Evolutionary conservation across 2,329 filamentous ascomycete species (phyloP).

Genomic region (Cladorrhinum sp.): DNA sequence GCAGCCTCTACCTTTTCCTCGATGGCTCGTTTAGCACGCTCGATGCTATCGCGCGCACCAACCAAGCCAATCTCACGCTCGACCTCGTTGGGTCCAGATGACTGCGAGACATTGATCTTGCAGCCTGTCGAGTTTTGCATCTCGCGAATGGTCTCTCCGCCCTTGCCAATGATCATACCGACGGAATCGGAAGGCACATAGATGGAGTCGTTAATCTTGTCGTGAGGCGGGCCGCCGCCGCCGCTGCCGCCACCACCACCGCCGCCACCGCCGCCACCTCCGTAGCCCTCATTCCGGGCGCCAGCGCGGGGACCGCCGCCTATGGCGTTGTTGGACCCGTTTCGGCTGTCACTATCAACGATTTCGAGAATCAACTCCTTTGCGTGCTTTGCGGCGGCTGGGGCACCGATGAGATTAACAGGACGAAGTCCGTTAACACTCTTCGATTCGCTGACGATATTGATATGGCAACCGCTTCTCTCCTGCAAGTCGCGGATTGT

Average conservation of each 20-base stretch:
- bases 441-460: constrained; percentile 91
- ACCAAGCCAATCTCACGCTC: constrained; percentile 86
- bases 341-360: constrained; percentile 82
- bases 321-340: constrained; percentile 31
- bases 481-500: constrained; percentile 92
- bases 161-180: constrained; percentile 95
- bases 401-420: constrained; percentile 83
- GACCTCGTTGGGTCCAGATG: constrained; percentile 71
- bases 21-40: constrained; percentile 77
- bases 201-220: constrained; percentile 79
- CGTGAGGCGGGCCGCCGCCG: constrained; percentile 34
- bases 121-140: constrained; percentile 86
- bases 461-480: constrained; percentile 89
- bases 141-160: constrained; percentile 89
- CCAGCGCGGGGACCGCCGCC: constrained; percentile 28
- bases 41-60: constrained; percentile 73
- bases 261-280: constrained; percentile 39
- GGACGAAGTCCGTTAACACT: constrained; percentile 86
- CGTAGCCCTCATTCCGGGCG: constrained; percentile 29
- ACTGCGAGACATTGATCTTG: constrained; percentile 91
- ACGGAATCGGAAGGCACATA: constrained; percentile 87
- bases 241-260: constrained; percentile 39
- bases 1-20: constrained; percentile 91
- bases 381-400: constrained; percentile 69
- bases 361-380: constrained; percentile 92